A percentile compares a stretch with the other conserved stretches of the same genome.
Conservation (phyloP, 768 basidiomycete genomes). For the Piloderma croceum region DNA sequence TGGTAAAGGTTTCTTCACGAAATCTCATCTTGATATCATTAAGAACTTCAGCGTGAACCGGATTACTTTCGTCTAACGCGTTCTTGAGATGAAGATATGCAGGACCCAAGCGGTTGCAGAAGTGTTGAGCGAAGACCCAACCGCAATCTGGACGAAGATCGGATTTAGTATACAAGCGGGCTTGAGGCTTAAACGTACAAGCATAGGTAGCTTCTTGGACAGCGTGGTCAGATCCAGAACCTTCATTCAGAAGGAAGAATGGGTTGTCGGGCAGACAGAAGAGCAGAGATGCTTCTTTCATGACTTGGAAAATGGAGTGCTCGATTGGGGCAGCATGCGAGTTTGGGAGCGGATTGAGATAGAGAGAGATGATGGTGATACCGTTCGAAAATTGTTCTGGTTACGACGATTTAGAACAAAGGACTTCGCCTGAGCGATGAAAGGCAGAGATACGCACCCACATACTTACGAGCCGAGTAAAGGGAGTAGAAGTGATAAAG, state of each 20-base stretch:
- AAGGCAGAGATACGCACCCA: conserved; percentile 42
- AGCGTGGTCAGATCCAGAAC: conserved; percentile 65
- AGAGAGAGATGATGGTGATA: conserved; percentile 89
- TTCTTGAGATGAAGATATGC: conserved; percentile 89
- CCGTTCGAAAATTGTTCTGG: conserved; percentile 96
- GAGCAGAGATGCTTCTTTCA: conserved; percentile 92
- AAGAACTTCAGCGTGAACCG: conserved; percentile 87
- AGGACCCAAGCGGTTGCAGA: conserved; percentile 90
- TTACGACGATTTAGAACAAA: no score
- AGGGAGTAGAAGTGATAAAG: conserved; percentile 97
- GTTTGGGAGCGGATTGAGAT: conserved; percentile 86
- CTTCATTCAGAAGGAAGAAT: conserved; percentile 54
- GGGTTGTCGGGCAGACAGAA: conserved; percentile 93
- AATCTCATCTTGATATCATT: conserved; percentile 94
- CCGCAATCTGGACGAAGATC: conserved; percentile 61
- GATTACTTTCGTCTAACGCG: conserved; percentile 82
- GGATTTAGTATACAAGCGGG: neutral
- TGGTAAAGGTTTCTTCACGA: conserved; percentile 96
- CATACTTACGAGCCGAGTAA: conserved; percentile 94
- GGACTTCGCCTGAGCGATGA: neutral
- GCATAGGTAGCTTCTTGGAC: conserved; percentile 97
- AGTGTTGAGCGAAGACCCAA: conserved; percentile 98
- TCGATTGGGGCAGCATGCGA: conserved; percentile 85
- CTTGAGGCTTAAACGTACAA: conserved; percentile 42
- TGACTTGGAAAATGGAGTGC: conserved; percentile 93